Base-by-base conservation (phyloP, 192 early-diverging fungal genomes). In the Pilaira anomala region DNA sequence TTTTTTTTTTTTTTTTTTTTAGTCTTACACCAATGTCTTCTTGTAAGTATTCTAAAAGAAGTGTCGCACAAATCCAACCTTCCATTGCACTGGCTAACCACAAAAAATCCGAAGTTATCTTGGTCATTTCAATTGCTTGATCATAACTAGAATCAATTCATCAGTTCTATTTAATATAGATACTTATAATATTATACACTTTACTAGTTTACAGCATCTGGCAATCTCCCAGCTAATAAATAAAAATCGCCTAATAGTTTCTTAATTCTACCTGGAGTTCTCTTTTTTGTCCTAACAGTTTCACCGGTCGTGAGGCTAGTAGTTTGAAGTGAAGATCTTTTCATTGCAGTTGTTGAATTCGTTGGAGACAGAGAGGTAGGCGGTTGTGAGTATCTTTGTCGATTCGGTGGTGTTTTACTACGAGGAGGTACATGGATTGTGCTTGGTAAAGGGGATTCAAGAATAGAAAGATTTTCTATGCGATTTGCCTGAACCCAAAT, bases 11-110 rank as follows among this genome's bases (percentile, higher is more conserved):
- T n/a, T n/a, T n/a, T n/a, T n/a, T n/a, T n/a, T n/a, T 33, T 9
- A 53, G 21, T 42, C 53, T 73, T 76, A 89, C 88, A 59, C 80
- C 78, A 55, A 83, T 57, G 41, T 88, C 88, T 26, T 85, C 72
- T 54, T 85, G 85, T 19, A 84, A 71, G 60, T 86, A 69, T 7
- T 83, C 77, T 18, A 79, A 60, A 3, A 93, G 63, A 4, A 90
- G 60, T 33, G 81, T 74, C 0, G 87, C 85, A 64, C 82, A 84
- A 28, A 83, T 76, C 18, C 85, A 75, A 13, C 85, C 84, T 69
- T 93, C 91, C 68, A 88, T 73, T 1, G 90, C 85, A 29, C 84
- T 80, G 9, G 80, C 90, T 56, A 86, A 81, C 91, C 91, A 93
- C 41, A 87, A 68, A 70, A 80, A 90, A 73, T 93, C 91, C 0